A percentile compares a stretch with the other conserved stretches of the same genome.
Evolutionary conservation across 768 basidiomycete genomes (phyloP).

Genomic region (Termitomyces sp.): DNA sequence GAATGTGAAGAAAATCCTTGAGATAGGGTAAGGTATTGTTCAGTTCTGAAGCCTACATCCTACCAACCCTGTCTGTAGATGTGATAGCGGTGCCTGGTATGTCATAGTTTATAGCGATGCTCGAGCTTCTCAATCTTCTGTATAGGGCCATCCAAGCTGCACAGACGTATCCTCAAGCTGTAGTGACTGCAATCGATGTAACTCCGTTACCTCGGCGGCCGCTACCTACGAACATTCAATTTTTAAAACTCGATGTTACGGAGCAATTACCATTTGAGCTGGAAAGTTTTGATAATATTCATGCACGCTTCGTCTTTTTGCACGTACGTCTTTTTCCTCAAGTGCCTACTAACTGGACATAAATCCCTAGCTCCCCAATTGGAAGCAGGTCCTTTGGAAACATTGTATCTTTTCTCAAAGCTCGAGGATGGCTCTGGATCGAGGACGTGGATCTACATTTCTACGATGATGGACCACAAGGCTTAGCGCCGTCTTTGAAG

Average conservation of each 20-base stretch:
- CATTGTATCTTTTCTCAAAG: neutral
- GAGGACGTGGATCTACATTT: neutral
- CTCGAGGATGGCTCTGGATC: conserved; percentile 5
- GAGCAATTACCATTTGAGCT: neutral
- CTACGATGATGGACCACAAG: neutral
- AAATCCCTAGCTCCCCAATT: neutral
- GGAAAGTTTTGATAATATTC: neutral
- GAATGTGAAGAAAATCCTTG: neutral
- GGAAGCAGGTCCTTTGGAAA: neutral
- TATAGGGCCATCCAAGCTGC: neutral
- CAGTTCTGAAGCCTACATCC: neutral
- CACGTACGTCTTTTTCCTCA: neutral
- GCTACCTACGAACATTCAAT: neutral
- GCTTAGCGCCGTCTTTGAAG: neutral
- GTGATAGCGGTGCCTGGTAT: conserved; percentile 1
- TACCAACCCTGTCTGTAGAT: neutral
- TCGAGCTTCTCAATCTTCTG: neutral
- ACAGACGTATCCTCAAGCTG: neutral
- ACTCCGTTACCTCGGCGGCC: neutral
- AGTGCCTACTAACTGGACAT: no score
- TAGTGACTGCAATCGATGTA: conserved; percentile 1
- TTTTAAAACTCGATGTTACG: neutral
- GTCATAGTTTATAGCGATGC: neutral
- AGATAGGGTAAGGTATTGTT: neutral
- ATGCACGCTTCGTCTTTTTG: neutral